Base-by-base conservation (phyloP, 306 rosid genomes). In the Elaeagnus macrophylla region DNA sequence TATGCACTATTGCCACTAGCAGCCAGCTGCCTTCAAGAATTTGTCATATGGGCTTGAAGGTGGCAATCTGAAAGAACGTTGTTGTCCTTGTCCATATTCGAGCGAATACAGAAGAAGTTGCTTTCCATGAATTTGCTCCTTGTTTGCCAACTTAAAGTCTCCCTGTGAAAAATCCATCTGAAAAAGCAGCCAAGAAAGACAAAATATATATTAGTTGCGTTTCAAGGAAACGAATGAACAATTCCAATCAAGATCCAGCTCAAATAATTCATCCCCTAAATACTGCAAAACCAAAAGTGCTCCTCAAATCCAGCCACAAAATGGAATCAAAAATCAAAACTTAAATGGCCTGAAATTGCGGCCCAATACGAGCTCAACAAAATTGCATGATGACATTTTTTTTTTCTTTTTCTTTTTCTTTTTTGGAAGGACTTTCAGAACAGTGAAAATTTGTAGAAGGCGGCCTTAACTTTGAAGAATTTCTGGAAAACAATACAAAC, bases 21-120 rank as follows among this genome's bases (percentile, higher is more conserved):
- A 83, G 68, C 95, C 84, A 39, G 97, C 94, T 45, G 97, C 95
- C 79, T 79, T 83, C 77, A 90, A 76, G 77, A 90, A 90, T 72
- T 90, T 90, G 78, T 86, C 97, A 8, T 14, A 90, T 19, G 95
- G 95, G 67, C 91, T 83, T 19, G 94, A 83, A 62, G 95, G 94
- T 39, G 97, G 97, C 40, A 90, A 70, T 58, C 71, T 77, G 71
- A 90, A 78, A 47, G 79, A 77, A 64, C 75, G 57, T 3, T 67
- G 83, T 20, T 68, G 85, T 45, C 78, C 78, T 20, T 68, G 85
- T 45, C 78, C 78, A 46, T 45, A 72, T 51, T 85, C 93, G 39
- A 55, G 70, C 1, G 85, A 69, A 68, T 82, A 73, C 16, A 56
- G 65, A 19, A 61, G 47, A 53, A 66, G 75, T 67, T 77, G 94